Base-by-base conservation (phyloP, 2,329 filamentous ascomycete genomes). In the Furcasterigmium sp. region DNA sequence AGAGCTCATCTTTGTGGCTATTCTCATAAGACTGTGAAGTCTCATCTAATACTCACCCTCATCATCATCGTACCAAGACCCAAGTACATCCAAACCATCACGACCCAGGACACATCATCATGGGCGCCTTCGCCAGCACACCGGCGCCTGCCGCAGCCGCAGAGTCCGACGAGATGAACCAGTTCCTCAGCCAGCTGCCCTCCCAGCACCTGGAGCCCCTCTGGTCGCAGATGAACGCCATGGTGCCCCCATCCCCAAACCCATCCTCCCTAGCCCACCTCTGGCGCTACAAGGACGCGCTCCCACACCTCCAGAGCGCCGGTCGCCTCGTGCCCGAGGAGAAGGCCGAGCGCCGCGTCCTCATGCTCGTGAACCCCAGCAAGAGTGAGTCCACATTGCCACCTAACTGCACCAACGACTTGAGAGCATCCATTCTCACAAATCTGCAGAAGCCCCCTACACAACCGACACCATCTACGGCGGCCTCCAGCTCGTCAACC, bases 381-480 rank as follows among this genome's bases (percentile, higher is more conserved):
- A 50, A 54, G 51, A 38, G 57, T 58, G 38, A 44, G 59, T 47
- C 43, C 63, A 17, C 62, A 56, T 8, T 20, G 20, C 3, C 10
- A 41, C 25, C 41, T 15, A n/a, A n/a, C 15, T n/a, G n/a, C n/a
- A n/a, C n/a, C n/a, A n/a, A n/a, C n/a, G n/a, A 17, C n/a, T 3
- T 2, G 17, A 13, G 6, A 10, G 29, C 37, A n/a, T n/a, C 2
- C 0, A 20, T n/a, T 17, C 11, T 47, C 28, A 23, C 20, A 26
- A 20, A 11, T 1, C 6, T 8, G 7, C 29, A 73, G 71, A 68
- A 43, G 68, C 72, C 1, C 76, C 76, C 1, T 75, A 70, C 47
- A 79, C 76, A 0, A 79, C 75, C 1, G 76, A 80, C 52, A 79
- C 76, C 2, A 62, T 80, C 41, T 79, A 79, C 47, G 74, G 70